phyloP scores from a whole-genome alignment of 2,329 filamentous ascomycete genomes.

The Dissoconium aciculare region DNA sequence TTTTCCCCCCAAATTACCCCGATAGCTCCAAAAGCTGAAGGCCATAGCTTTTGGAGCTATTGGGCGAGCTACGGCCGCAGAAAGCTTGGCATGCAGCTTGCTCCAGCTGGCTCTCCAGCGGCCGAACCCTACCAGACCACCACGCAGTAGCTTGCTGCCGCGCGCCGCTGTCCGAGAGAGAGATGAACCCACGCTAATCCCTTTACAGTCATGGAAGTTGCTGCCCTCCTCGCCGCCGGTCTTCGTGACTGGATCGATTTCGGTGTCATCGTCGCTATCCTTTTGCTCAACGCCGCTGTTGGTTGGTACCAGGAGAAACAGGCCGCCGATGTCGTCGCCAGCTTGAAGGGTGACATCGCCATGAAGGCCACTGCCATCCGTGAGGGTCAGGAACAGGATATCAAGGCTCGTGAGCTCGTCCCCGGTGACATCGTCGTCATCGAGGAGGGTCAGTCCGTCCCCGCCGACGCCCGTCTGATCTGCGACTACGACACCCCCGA shows the following conservation, averaged over 20 bases:
- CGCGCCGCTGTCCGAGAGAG: too few relatives aligned
- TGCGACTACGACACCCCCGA: conserved; percentile 56
- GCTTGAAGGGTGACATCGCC: conserved; percentile 62
- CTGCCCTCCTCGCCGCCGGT: conserved; percentile 58
- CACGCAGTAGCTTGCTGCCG: too few relatives aligned
- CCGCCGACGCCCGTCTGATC: conserved; percentile 56
- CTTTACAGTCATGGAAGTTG: conserved; percentile 55
- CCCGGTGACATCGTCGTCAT: conserved; percentile 61
- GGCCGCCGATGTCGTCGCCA: conserved; percentile 60
- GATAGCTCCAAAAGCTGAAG: conserved; percentile 7
- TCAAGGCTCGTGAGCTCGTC: conserved; percentile 60
- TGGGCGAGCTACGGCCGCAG: conserved; percentile 16
- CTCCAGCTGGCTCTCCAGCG: conserved; percentile 6
- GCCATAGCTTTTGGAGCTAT: conserved; percentile 10
- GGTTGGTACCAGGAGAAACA: conserved; percentile 75
- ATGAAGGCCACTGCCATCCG: conserved; percentile 57
- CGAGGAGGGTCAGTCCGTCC: conserved; percentile 57
- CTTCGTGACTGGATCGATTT: conserved; percentile 64
- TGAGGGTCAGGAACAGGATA: conserved; percentile 51
- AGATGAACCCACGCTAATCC: conserved; percentile 10
- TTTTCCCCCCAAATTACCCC: conserved; percentile 8
- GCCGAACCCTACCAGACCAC: conserved; percentile 4
- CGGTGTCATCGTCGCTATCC: conserved; percentile 62
- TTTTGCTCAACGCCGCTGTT: conserved; percentile 59
- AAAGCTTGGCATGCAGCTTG: conserved; percentile 11